Percentiles rank a stretch among this genome's conserved stretches.
phyloP scores from a whole-genome alignment of 805 yeast genomes.

The Yarrowia sp. region DNA sequence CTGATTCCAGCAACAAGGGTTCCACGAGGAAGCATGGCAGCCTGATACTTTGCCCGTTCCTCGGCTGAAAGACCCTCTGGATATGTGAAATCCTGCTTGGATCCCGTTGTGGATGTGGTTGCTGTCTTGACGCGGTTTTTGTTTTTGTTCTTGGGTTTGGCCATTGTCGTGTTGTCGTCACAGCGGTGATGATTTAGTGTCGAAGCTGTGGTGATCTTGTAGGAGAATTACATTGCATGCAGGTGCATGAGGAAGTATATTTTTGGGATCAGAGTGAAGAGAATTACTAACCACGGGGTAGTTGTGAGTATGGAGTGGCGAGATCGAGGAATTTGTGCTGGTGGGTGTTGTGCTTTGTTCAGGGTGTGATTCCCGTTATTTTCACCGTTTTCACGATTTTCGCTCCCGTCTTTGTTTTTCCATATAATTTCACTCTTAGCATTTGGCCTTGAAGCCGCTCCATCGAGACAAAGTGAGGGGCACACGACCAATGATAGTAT shows the following conservation, averaged over 20 bases:
- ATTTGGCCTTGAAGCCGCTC: too few species aligned
- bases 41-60: conserved; percentile 4
- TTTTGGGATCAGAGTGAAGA: background rate
- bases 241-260: background rate
- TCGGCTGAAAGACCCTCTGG: conserved; percentile 17
- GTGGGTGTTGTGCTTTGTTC: too few species aligned
- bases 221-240: conserved; percentile 8
- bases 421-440: too few species aligned
- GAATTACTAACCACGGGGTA: too few species aligned
- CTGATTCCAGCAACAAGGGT: background rate
- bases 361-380: too few species aligned
- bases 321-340: too few species aligned
- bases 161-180: background rate
- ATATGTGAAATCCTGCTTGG: background rate
- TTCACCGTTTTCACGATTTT: too few species aligned
- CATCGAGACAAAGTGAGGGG: too few species aligned
- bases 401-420: too few species aligned
- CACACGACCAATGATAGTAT: too few species aligned
- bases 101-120: background rate
- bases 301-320: too few species aligned
- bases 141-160: conserved; percentile 23
- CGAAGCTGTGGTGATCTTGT: background rate
- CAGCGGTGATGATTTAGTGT: background rate
- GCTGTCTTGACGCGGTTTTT: conserved; percentile 12
- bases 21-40: conserved; percentile 5